phyloP scores from a whole-genome alignment of 495 filamentous ascomycete genomes.

The Hypoxylon lienhwacheense region DNA sequence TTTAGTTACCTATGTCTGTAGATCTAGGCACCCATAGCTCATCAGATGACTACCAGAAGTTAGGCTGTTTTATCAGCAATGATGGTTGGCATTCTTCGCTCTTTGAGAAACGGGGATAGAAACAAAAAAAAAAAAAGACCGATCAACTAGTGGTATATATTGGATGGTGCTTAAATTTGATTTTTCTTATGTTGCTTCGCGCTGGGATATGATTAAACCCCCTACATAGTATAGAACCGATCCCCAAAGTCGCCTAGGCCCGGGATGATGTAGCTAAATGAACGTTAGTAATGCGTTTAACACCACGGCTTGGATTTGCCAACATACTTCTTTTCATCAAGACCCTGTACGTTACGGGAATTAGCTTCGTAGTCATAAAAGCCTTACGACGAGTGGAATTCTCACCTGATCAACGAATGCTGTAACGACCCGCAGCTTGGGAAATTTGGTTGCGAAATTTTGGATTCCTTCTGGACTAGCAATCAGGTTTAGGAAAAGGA shows the following conservation, averaged over 20 bases:
- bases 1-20: not conserved
- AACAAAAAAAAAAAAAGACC: too few species aligned
- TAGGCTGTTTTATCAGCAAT: not conserved
- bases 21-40: too few species aligned
- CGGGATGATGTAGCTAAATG: slow-evolving; percentile 85
- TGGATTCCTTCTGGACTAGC: slow-evolving; percentile 90
- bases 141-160: slow-evolving; percentile 1
- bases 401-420: slow-evolving; percentile 82
- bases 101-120: not conserved
- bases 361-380: slow-evolving; percentile 28
- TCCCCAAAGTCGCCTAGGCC: slow-evolving; percentile 97
- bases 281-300: slow-evolving; percentile 27
- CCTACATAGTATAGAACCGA: slow-evolving; percentile 87
- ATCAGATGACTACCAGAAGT: not conserved
- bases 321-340: slow-evolving; percentile 94
- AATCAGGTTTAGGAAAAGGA: slow-evolving; percentile 94
- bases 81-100: not conserved
- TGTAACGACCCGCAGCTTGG: slow-evolving; percentile 92
- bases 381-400: not conserved
- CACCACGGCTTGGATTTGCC: not conserved
- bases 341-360: slow-evolving; percentile 50
- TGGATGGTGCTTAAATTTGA: slow-evolving; percentile 2
- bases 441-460: slow-evolving; percentile 87
- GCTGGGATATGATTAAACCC: slow-evolving; percentile 36
- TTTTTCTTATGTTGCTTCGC: slow-evolving; percentile 7